A percentile compares a stretch with the other conserved stretches of the same genome.
phyloP scores from a whole-genome alignment of 164 flowering plant species.

The Berberis vulgaris region DNA sequence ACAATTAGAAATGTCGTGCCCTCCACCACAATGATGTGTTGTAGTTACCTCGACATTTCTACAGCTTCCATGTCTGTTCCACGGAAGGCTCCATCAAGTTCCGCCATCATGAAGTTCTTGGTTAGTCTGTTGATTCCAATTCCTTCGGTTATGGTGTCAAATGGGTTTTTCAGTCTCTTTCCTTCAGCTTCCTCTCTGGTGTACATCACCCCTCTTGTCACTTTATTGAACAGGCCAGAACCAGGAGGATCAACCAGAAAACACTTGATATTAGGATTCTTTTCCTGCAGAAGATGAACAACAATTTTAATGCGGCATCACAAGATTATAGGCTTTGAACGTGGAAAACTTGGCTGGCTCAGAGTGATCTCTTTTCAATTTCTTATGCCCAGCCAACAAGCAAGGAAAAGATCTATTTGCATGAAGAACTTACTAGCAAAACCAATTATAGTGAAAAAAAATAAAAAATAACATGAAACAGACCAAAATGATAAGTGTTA shows the following conservation, averaged over 20 bases:
- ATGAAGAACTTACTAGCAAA: not conserved
- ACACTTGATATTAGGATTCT: constrained; percentile 59
- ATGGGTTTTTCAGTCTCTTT: constrained; percentile 82
- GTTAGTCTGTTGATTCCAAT: constrained; percentile 91
- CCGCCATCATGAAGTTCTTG: constrained; percentile 67
- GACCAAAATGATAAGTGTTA: not conserved
- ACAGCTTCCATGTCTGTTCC: constrained; percentile 93
- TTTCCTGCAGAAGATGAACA: constrained; percentile 46
- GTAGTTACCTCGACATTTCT: constrained; percentile 83
- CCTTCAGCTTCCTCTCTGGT: constrained; percentile 96
- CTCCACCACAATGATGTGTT: too few relatives aligned
- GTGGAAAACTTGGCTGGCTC: too few relatives aligned
- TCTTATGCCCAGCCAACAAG: not conserved
- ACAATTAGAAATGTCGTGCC: too few relatives aligned
- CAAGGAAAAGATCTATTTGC: too few relatives aligned
- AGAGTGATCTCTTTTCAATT: not conserved
- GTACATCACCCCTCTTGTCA: constrained; percentile 96
- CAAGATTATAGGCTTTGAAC: not conserved
- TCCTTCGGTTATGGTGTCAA: constrained; percentile 98
- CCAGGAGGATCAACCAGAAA: constrained; percentile 93
- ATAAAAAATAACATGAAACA: not conserved
- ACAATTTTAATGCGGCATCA: not conserved
- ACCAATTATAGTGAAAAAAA: not conserved
- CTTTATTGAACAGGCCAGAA: constrained; percentile 89
- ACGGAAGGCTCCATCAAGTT: constrained; percentile 85